phyloP scores from a whole-genome alignment of 805 yeast species.

The Zygotorulaspora danielsina region DNA sequence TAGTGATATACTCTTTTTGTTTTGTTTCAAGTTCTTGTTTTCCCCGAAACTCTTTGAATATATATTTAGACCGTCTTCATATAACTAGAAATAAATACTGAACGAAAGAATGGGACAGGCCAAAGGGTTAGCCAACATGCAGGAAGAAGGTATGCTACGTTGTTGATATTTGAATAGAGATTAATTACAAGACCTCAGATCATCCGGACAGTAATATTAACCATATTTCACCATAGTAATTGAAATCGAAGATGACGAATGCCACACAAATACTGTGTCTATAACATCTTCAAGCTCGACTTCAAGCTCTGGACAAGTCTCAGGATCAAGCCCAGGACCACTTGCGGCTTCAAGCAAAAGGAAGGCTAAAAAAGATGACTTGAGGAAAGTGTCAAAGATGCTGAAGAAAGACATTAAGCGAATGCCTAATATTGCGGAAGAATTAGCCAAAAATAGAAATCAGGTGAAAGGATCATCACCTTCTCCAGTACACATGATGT shows the following conservation, averaged over 20 bases:
- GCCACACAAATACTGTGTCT: neutral
- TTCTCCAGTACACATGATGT: conserved; percentile 11
- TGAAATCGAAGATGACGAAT: neutral
- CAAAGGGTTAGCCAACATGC: neutral
- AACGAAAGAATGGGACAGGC: neutral
- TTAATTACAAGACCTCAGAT: too few species aligned
- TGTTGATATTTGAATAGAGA: too few species aligned
- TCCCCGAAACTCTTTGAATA: too few species aligned
- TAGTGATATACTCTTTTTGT: neutral
- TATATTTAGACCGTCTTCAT: too few species aligned
- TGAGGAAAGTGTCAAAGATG: conserved; percentile 4
- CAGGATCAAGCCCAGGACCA: neutral
- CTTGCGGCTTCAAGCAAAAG: conserved; percentile 6
- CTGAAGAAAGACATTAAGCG: conserved; percentile 13
- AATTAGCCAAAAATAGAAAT: conserved; percentile 33
- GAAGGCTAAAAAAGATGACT: conserved; percentile 9
- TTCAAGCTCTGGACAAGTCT: neutral
- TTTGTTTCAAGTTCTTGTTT: too few species aligned
- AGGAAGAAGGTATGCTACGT: conserved; percentile 1
- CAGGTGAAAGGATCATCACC: conserved; percentile 18
- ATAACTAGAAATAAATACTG: neutral
- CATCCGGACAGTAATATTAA: too few species aligned
- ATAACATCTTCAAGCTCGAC: neutral
- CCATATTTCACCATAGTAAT: neutral
- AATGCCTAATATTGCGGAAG: conserved; percentile 32